Evolutionary conservation across 148 eudicot genomes (phyloP).

Genomic region (Heliamphora exappendiculata): DNA sequence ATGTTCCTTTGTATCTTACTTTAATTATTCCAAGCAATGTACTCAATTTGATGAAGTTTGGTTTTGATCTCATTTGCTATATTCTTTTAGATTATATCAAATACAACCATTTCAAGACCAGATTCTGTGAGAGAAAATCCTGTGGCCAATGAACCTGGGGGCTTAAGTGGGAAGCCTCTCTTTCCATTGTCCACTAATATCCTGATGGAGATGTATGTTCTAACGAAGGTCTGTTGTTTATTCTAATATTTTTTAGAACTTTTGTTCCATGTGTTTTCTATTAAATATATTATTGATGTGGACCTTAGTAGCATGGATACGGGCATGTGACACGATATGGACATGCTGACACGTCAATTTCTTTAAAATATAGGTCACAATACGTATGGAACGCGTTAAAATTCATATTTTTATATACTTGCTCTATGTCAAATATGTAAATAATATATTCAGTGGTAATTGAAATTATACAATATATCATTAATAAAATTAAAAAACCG

Average conservation of each 20-base stretch:
- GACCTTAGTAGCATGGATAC: too few species aligned
- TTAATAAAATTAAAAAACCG: too few species aligned
- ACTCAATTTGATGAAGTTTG: background rate
- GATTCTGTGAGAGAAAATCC: constrained; percentile 49
- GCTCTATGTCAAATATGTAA: too few species aligned
- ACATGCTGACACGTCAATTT: too few species aligned
- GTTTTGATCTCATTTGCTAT: background rate
- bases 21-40: background rate
- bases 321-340: too few species aligned
- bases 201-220: constrained; percentile 78
- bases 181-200: constrained; percentile 65
- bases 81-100: constrained; percentile 73
- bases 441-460: too few species aligned
- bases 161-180: constrained; percentile 97
- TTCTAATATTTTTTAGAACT: background rate
- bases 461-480: too few species aligned
- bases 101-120: constrained; percentile 95
- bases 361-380: too few species aligned
- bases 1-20: background rate
- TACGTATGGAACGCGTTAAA: too few species aligned
- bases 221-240: constrained; percentile 62
- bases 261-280: too few species aligned
- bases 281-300: too few species aligned
- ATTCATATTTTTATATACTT: too few species aligned
- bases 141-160: constrained; percentile 71